Base-by-base conservation (phyloP, 805 yeast genomes). In the Debaryomyces hansenii region DNA sequence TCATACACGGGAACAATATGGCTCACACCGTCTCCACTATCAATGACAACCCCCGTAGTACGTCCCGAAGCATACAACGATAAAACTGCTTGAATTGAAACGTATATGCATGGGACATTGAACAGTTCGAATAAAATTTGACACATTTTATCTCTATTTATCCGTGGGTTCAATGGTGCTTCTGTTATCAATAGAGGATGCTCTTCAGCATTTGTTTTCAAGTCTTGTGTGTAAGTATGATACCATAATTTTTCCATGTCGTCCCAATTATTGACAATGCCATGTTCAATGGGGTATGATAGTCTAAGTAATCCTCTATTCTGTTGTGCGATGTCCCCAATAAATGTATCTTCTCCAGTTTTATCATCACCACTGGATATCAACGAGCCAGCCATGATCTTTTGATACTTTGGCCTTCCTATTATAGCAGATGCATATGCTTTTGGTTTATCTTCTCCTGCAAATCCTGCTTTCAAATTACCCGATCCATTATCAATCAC, bases 221-320 rank as follows among this genome's bases (percentile, higher is more conserved):
- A 67, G 34, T 80, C 85, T 20, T 79, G 77, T 9, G 73, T 63
- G 51, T 86, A 80, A 0, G 87, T 75, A 54, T 82, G 78, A 42
- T 78, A 74, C 97, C 97, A 92, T 6, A 91, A 63, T 39, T 68
- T 61, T 60, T 91, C 96, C 87, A 92, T 94, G 73, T 94, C 99
- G 74, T 92, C 97, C 99, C 99, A 94, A 90, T 94, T 90, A 78
- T 96, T 92, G 58, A 94, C 98, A 64, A 94, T 90, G 88, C 99
- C 99, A 83, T 94, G 94, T 24, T 75, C 79, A 36, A 91, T 74
- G 0, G 97, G 97, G 60, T 89, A 82, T 27, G 74, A 59, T 18
- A 91, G 67, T 46, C 76, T 77, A 42, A 91, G 67, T n/a, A 92
- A 71, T 0, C 97, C 97, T 32, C 96, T 70, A 50, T 82, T 71